Conservation (phyloP, 2,329 filamentous ascomycete genomes). For the Tolypocladium ovalisporum region DNA sequence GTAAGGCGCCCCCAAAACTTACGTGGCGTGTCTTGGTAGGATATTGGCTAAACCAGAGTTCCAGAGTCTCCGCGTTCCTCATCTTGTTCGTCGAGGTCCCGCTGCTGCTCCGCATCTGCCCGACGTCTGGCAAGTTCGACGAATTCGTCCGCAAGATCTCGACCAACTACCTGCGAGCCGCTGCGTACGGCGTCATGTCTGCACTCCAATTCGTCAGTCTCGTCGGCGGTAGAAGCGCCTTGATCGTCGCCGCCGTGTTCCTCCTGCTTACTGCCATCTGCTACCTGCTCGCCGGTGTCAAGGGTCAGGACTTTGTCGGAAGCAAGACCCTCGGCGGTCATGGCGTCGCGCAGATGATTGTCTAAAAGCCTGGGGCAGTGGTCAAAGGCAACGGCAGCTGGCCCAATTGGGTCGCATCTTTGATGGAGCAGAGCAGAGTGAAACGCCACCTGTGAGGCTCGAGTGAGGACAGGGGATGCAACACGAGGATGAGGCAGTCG, state of each 20-base stretch:
- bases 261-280: slow-evolving; percentile 67
- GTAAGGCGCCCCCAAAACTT: slow-evolving; percentile 33
- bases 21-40: neutral
- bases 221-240: slow-evolving; percentile 49
- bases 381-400: neutral
- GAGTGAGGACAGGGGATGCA: neutral
- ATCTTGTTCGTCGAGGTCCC: slow-evolving; percentile 86
- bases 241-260: slow-evolving; percentile 81
- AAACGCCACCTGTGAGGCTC: neutral
- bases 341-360: slow-evolving; percentile 96
- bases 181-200: slow-evolving; percentile 73
- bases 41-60: neutral
- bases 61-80: slow-evolving; percentile 57
- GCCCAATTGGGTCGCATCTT: neutral
- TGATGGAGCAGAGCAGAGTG: neutral
- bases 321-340: slow-evolving; percentile 95
- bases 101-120: slow-evolving; percentile 92
- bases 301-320: slow-evolving; percentile 76
- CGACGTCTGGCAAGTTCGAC: slow-evolving; percentile 85
- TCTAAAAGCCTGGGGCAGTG: slow-evolving; percentile 36
- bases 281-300: slow-evolving; percentile 70
- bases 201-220: slow-evolving; percentile 77
- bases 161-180: slow-evolving; percentile 94
- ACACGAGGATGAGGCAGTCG: neutral
- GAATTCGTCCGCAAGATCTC: slow-evolving; percentile 81